Conservation (phyloP, 352 stramenopile genomes). For the Pythium utonaiense region DNA sequence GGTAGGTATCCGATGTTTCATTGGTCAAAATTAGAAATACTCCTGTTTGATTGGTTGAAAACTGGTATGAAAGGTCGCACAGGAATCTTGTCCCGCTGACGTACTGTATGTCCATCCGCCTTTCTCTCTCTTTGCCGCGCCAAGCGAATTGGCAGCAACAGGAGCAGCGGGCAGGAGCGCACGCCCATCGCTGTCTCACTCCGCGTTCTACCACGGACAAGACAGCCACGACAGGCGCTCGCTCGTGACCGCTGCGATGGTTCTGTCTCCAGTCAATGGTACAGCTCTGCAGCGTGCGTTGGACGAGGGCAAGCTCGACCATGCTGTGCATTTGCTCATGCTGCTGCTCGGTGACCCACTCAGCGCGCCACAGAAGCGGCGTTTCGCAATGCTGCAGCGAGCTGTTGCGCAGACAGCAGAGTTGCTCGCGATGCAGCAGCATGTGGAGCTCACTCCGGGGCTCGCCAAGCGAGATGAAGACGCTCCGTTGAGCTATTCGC, state of each 20-base stretch:
- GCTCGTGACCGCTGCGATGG: neutral
- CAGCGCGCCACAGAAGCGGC: conserved; percentile 9
- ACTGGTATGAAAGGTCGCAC: neutral
- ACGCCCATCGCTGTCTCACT: neutral
- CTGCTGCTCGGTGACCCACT: conserved; percentile 25
- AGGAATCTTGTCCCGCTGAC: neutral
- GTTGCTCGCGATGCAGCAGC: conserved; percentile 13
- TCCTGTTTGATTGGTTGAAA: conserved; percentile 4
- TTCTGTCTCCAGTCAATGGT: neutral
- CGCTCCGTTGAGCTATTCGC: conserved; percentile 38
- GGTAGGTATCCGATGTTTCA: neutral
- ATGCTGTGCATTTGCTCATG: conserved; percentile 36
- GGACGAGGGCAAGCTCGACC: conserved; percentile 33
- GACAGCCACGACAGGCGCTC: neutral
- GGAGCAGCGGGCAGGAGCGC: too few relatives aligned
- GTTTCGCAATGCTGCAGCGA: conserved; percentile 18
- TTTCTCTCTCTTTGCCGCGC: too few relatives aligned
- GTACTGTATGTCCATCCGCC: neutral
- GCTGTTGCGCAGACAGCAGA: conserved; percentile 11
- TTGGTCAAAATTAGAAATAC: neutral
- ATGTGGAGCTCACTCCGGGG: conserved; percentile 5
- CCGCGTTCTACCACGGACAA: neutral
- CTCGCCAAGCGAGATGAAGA: neutral
- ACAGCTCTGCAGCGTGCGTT: conserved; percentile 24
- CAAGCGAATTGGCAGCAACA: too few relatives aligned